Evolutionary conservation across 768 basidiomycete genomes (phyloP).

Genomic region (Mycena chlorophos): DNA sequence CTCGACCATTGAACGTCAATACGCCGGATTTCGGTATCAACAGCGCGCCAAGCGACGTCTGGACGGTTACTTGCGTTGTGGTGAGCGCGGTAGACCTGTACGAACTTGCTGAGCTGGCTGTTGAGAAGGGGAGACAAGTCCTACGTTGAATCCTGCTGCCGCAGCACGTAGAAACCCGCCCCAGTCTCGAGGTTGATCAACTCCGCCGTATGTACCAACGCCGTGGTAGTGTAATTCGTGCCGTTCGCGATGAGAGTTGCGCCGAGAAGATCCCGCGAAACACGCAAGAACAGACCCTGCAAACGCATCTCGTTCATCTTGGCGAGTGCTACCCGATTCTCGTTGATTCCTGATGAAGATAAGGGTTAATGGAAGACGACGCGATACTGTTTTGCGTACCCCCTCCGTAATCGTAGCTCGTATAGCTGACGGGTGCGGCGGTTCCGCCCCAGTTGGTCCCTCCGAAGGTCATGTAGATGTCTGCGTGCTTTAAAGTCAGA

Average conservation of each 20-base stretch:
- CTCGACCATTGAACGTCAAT: conserved; percentile 46
- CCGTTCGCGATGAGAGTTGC: conserved; percentile 50
- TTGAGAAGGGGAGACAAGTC: conserved; percentile 7
- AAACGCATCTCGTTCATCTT: conserved; percentile 57
- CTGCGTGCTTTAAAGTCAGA: conserved; percentile 27
- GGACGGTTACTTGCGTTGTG: conserved; percentile 43
- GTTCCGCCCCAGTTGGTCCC: conserved; percentile 68
- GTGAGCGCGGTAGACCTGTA: conserved; percentile 45
- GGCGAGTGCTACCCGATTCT: conserved; percentile 46
- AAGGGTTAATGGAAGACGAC: background rate
- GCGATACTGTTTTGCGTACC: conserved; percentile 25
- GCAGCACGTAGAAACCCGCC: conserved; percentile 49
- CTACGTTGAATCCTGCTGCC: conserved; percentile 48
- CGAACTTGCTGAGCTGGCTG: background rate
- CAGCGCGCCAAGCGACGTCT: conserved; percentile 42
- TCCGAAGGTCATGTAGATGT: conserved; percentile 60
- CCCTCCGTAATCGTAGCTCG: conserved; percentile 64
- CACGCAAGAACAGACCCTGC: conserved; percentile 55
- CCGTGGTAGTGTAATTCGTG: conserved; percentile 48
- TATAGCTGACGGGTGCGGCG: conserved; percentile 55
- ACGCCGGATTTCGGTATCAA: conserved; percentile 39
- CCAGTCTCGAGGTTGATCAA: conserved; percentile 46
- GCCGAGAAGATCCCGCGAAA: conserved; percentile 48
- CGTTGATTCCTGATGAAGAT: conserved; percentile 44
- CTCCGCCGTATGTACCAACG: conserved; percentile 46